Percentiles rank a stretch among this genome's conserved stretches.
These are phyloP conservation scores for Neofusicoccum cordaticola DNA, from an alignment of 2,329 filamentous ascomycete genomes.

Conservation along the genomic window DNA sequence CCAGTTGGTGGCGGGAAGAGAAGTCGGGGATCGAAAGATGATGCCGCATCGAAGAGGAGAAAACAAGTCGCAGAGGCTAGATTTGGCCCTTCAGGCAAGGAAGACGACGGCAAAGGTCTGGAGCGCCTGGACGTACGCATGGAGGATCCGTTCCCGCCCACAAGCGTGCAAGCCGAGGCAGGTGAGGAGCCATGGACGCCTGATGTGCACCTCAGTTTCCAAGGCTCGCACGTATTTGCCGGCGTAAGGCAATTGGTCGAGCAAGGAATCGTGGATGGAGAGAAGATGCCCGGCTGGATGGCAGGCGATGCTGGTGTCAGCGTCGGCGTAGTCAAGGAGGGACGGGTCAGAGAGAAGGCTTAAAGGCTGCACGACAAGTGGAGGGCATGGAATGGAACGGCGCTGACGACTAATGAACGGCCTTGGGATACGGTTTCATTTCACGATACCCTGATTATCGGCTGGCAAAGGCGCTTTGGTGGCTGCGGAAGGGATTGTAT, in stretches of 20 bases:
- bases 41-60: conserved; percentile 52
- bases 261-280: conserved; percentile 69
- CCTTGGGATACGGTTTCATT: not conserved
- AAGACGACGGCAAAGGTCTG: conserved; percentile 38
- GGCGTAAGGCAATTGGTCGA: conserved; percentile 78
- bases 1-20: not conserved
- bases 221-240: conserved; percentile 75
- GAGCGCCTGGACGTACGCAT: conserved; percentile 52
- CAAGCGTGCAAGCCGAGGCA: conserved; percentile 6
- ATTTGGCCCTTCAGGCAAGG: conserved; percentile 58
- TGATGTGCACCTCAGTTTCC: conserved; percentile 64
- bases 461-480: not conserved
- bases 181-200: conserved; percentile 50
- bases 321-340: conserved; percentile 64
- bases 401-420: not conserved
- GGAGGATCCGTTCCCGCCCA: conserved; percentile 42
- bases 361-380: not conserved
- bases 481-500: not conserved
- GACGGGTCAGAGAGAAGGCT: conserved; percentile 50
- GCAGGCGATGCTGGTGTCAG: conserved; percentile 83
- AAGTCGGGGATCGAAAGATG: not conserved
- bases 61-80: conserved; percentile 63
- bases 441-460: conserved; percentile 12
- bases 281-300: conserved; percentile 85
- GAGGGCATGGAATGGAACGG: not conserved